Conservation (phyloP, 1,139 yeast species). For the Hyphopichia pseudoburtonii region DNA sequence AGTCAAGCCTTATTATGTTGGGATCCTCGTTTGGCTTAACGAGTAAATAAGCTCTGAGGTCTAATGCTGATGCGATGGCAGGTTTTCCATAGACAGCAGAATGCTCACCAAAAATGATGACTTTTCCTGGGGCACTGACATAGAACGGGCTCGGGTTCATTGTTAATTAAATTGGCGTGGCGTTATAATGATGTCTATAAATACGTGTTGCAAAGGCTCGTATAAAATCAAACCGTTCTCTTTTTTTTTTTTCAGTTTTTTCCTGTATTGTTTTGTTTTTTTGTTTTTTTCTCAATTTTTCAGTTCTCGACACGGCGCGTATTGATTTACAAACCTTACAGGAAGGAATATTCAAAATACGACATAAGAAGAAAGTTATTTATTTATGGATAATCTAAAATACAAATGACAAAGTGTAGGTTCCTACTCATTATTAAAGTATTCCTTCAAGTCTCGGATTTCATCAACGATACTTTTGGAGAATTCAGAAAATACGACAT, state of each 20-base stretch:
- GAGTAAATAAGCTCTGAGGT: constrained; percentile 75
- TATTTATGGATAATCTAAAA: too few relatives aligned
- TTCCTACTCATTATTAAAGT: background rate
- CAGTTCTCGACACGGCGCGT: too few relatives aligned
- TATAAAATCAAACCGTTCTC: too few relatives aligned
- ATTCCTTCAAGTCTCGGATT: constrained; percentile 55
- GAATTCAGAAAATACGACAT: constrained; percentile 37
- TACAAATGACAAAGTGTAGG: too few relatives aligned
- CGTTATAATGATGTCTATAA: too few relatives aligned
- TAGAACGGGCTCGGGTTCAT: constrained; percentile 47
- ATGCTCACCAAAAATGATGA: constrained; percentile 94
- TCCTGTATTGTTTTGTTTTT: too few relatives aligned
- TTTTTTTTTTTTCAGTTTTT: too few relatives aligned
- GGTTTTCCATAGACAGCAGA: constrained; percentile 93
- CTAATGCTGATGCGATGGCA: constrained; percentile 87
- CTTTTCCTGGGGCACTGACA: constrained; percentile 96
- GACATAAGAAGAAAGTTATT: too few relatives aligned
- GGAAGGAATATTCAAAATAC: too few relatives aligned
- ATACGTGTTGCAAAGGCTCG: too few relatives aligned
- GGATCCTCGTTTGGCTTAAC: constrained; percentile 47
- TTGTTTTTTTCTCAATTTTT: too few relatives aligned
- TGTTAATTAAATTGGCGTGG: background rate
- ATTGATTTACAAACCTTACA: too few relatives aligned
- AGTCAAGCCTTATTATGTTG: constrained; percentile 57
- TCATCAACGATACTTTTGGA: constrained; percentile 53